These are phyloP conservation scores for Diaporthe ilicicola DNA, from an alignment of 2,329 filamentous ascomycete species.

Conservation along the genomic window DNA sequence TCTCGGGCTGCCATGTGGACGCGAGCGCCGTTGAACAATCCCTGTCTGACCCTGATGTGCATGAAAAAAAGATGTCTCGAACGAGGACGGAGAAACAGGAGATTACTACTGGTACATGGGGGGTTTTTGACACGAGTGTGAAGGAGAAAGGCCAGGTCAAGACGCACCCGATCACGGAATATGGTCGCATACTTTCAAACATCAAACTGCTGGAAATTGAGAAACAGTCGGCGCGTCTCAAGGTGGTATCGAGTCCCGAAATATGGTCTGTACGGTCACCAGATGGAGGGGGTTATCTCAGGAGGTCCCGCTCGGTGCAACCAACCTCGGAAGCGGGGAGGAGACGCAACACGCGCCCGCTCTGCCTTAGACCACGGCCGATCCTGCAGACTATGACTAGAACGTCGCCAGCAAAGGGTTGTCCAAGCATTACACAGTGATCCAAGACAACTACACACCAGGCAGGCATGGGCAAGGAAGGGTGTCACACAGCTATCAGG, in stretches of 20 bases:
- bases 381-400: not conserved
- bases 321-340: not conserved
- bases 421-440: not conserved
- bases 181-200: not conserved
- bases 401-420: not conserved
- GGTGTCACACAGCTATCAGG: constrained; percentile 11
- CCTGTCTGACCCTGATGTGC: constrained; percentile 19
- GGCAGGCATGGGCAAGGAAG: not conserved
- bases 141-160: not conserved
- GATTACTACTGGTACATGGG: too few species aligned
- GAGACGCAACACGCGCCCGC: not conserved
- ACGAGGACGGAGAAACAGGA: not conserved
- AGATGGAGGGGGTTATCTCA: not conserved
- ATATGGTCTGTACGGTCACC: not conserved
- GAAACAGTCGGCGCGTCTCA: not conserved
- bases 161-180: not conserved
- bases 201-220: not conserved
- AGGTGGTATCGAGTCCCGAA: not conserved
- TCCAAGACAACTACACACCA: constrained; percentile 8
- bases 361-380: not conserved
- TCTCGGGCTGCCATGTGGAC: constrained; percentile 21
- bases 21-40: not conserved
- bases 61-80: not conserved
- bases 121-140: not conserved
- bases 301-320: not conserved